phyloP scores from a whole-genome alignment of 2,329 filamentous ascomycete genomes.

The Arthrinium phaeospermum region DNA sequence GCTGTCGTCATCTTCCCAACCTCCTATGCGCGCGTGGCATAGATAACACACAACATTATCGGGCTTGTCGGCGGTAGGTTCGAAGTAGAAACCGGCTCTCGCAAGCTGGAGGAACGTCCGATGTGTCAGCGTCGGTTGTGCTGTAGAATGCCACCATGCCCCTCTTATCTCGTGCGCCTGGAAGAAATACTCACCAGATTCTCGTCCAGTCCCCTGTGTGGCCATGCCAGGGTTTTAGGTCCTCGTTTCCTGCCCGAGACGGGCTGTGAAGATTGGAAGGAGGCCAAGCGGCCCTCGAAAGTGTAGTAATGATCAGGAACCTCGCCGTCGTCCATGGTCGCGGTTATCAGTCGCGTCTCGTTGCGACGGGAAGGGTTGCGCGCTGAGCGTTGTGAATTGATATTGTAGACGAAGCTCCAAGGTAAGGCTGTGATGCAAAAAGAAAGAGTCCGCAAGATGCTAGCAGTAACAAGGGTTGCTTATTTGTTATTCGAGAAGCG shows the following conservation, averaged over 20 bases:
- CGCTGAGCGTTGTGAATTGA: conserved; percentile 4
- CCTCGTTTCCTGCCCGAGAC: conserved; percentile 66
- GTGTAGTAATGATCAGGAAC: conserved; percentile 60
- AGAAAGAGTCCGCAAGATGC: not conserved
- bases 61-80: conserved; percentile 73
- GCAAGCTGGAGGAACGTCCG: conserved; percentile 67
- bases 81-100: conserved; percentile 88
- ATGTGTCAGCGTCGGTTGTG: not conserved
- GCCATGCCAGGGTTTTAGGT: conserved; percentile 72
- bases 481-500: not conserved
- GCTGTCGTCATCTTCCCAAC: conserved; percentile 88
- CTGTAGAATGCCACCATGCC: not conserved
- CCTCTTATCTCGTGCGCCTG: conserved; percentile 23
- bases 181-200: conserved; percentile 59
- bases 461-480: not conserved
- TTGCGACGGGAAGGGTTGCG: not conserved
- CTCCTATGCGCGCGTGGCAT: conserved; percentile 83
- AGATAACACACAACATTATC: conserved; percentile 93
- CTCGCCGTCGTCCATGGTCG: conserved; percentile 36
- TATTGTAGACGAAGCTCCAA: not conserved
- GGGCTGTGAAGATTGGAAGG: conserved; percentile 72
- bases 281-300: conserved; percentile 77
- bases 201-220: conserved; percentile 71
- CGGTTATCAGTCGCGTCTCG: not conserved
- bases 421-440: not conserved